Base-by-base conservation (phyloP, 2,329 filamentous ascomycete species). In the Conoideocrella luteorostrata region DNA sequence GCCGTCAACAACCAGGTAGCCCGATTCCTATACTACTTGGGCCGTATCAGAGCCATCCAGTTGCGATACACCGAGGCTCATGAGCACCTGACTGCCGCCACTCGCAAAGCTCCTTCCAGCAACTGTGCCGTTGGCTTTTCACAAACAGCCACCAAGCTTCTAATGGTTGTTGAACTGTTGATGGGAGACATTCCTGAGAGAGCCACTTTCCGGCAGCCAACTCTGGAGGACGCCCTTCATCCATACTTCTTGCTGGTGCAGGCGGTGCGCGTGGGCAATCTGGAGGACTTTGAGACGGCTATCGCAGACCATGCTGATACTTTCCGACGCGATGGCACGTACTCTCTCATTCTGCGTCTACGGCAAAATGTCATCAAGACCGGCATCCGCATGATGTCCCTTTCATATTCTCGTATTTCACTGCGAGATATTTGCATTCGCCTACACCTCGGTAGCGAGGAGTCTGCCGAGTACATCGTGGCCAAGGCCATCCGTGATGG, bases 331-430 rank as follows among this genome's bases (percentile, higher is more conserved):
- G 93, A 98, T 62, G 88, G 88, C 45, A 97, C 91, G 17, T 97
- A 97, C 72, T 95, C 90, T 10, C 76, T 98, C 46, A 94, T 97
- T 56, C 78, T 97, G 50, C 90, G 93, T 50, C 77, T 98, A 49
- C 84, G 93, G 56, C 93, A 98, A 68, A 98, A 98, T 62, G 93
- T 98, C 60, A 97, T 98, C 80, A 95, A 95, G 75, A 98, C 93
- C 4, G 93, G 93, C 53, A 95, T 98, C 51, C 88, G 93, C 55
- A 96, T 97, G 89, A 95, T 98, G 80, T 97, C 91, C 32, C 75
- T 98, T 51, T 95, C 90, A 17, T 98, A 98, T 72, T 95, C 91
- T 47, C 87, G 91, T 50, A 98, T 98, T 59, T 96, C 91, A 1
- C 78, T 98, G 44, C 85, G 93, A 46, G 93, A 98, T 62, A 98